phyloP scores from a whole-genome alignment of 352 stramenopile genomes.

The Globisporangium camurandrum region DNA sequence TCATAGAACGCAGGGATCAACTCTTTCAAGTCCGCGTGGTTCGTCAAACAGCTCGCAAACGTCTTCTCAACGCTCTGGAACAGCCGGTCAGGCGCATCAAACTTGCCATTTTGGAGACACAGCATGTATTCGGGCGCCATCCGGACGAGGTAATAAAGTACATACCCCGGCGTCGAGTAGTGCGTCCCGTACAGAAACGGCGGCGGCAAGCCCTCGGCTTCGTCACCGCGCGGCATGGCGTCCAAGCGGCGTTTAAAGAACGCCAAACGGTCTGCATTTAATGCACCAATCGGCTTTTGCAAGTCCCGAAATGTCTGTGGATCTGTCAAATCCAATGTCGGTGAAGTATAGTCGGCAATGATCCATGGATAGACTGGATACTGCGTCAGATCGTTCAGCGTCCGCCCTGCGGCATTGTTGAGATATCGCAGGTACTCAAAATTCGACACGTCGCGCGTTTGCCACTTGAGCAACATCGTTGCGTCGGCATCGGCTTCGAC shows the following conservation, averaged over 20 bases:
- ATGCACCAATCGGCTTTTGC: conserved; percentile 91
- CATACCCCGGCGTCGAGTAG: conserved; percentile 91
- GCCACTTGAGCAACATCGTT: conserved; percentile 75
- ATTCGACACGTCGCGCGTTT: conserved; percentile 89
- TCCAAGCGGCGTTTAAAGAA: conserved; percentile 87
- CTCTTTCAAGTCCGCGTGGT: conserved; percentile 97
- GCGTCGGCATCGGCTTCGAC: conserved; percentile 52
- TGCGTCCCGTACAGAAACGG: conserved; percentile 98
- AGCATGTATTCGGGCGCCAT: conserved; percentile 94
- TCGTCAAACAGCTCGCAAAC: conserved; percentile 83
- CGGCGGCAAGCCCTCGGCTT: conserved; percentile 75
- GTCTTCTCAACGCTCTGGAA: conserved; percentile 93
- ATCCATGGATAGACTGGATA: conserved; percentile 99
- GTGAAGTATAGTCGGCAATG: conserved; percentile 83
- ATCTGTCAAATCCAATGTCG: conserved; percentile 81
- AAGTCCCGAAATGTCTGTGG: conserved; percentile 89
- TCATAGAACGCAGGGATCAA: conserved; percentile 98
- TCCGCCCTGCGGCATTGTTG: conserved; percentile 83
- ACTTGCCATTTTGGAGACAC: conserved; percentile 96
- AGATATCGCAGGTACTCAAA: conserved; percentile 89
- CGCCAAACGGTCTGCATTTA: conserved; percentile 39
- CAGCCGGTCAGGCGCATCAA: conserved; percentile 97
- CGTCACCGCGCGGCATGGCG: conserved; percentile 78
- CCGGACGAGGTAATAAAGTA: conserved; percentile 98
- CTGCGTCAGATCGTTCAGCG: conserved; percentile 88